A percentile compares a stretch with the other conserved stretches of the same genome.
Evolutionary conservation across 768 basidiomycete species (phyloP).

Genomic region (Pisolithus orientalis): DNA sequence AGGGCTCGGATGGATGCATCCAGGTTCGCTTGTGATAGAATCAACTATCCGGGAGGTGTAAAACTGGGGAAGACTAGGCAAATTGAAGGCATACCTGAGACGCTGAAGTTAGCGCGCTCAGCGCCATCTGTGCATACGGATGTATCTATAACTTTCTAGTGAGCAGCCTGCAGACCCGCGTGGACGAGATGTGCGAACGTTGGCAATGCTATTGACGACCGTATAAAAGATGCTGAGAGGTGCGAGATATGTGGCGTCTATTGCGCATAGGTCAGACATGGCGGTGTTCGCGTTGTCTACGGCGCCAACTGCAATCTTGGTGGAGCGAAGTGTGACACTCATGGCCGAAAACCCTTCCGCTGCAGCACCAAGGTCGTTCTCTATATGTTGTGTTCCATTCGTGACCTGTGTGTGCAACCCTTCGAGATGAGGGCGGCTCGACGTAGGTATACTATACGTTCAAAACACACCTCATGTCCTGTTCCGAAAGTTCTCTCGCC

Average conservation of each 20-base stretch:
- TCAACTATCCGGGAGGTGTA: not conserved
- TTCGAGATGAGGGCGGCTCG: no score
- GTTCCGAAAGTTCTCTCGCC: no score
- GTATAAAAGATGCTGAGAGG: not conserved
- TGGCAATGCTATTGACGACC: not conserved
- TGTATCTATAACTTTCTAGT: not conserved
- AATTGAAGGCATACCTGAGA: not conserved
- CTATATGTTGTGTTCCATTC: no score
- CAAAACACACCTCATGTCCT: no score
- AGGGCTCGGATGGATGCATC: not conserved
- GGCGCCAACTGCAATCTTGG: no score
- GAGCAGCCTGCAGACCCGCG: not conserved
- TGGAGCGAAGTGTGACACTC: no score
- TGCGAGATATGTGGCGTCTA: not conserved
- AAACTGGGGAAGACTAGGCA: not conserved
- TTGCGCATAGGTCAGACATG: no score
- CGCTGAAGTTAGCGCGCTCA: not conserved
- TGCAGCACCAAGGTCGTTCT: no score
- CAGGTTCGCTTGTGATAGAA: conserved; percentile 1
- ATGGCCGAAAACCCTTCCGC: no score
- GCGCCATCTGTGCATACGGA: conserved; percentile 4
- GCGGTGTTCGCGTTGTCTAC: no score
- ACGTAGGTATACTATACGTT: no score
- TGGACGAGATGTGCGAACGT: not conserved
- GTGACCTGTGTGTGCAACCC: no score